These are phyloP conservation scores for Lachancea sp. DNA, from an alignment of 805 yeast genomes.

Conservation along the genomic window DNA sequence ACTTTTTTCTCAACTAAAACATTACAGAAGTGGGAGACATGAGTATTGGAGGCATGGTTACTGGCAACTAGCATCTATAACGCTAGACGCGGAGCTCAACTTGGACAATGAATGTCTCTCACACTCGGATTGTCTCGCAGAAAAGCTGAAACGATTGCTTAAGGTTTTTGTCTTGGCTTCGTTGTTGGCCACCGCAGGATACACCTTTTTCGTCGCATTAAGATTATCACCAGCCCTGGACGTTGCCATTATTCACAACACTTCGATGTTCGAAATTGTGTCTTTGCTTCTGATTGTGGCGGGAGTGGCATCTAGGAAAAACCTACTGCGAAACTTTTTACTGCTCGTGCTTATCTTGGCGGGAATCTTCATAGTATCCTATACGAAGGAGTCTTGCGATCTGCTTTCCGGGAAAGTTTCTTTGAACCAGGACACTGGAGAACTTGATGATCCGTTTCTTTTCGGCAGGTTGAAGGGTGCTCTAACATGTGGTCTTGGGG, in stretches of 20 bases:
- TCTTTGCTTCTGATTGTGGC: constrained; percentile 30
- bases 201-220: constrained; percentile 22
- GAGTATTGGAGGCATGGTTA: not conserved
- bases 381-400: constrained; percentile 31
- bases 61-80: not conserved
- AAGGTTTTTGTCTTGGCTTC: constrained; percentile 14
- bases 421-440: constrained; percentile 31
- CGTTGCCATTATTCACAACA: constrained; percentile 29
- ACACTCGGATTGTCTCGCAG: not conserved
- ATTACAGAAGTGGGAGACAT: not conserved
- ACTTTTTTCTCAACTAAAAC: constrained; percentile 1
- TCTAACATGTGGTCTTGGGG: constrained; percentile 30
- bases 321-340: constrained; percentile 24
- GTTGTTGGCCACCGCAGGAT: constrained; percentile 16
- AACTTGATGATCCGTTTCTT: constrained; percentile 31
- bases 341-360: constrained; percentile 26
- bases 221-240: constrained; percentile 30
- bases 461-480: constrained; percentile 33
- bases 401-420: constrained; percentile 30
- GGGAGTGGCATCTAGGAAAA: constrained; percentile 22
- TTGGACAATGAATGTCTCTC: not conserved
- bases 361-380: constrained; percentile 29
- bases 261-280: constrained; percentile 30
- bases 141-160: not conserved
- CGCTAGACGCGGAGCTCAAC: not conserved